These are phyloP conservation scores for Coniochaeta prunicola DNA, from an alignment of 2,329 filamentous ascomycete genomes.

Conservation along the genomic window DNA sequence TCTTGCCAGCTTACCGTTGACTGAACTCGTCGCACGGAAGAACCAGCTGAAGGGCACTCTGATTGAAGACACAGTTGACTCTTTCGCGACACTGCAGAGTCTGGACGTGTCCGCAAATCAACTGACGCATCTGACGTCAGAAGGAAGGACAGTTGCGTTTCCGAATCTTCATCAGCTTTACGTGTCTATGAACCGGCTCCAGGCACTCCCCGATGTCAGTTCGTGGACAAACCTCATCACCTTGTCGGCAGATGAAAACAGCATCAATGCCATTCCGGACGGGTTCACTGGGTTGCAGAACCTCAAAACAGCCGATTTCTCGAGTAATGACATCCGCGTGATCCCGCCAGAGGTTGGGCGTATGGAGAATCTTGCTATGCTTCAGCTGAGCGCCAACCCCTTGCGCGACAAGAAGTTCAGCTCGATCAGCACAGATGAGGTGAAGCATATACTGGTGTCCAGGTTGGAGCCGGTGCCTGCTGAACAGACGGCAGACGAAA, in stretches of 20 bases:
- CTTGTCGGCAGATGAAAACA: constrained; percentile 75
- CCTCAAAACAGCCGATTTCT: constrained; percentile 73
- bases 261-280: constrained; percentile 64
- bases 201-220: constrained; percentile 64
- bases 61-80: constrained; percentile 53
- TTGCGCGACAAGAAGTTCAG: constrained; percentile 81
- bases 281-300: constrained; percentile 63
- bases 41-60: constrained; percentile 72
- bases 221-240: constrained; percentile 67
- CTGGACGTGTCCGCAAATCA: constrained; percentile 76
- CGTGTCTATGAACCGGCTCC: constrained; percentile 75
- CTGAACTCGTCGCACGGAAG: constrained; percentile 66
- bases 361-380: constrained; percentile 70
- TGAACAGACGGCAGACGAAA: background rate
- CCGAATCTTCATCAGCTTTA: constrained; percentile 68
- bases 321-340: constrained; percentile 71
- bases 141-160: constrained; percentile 43
- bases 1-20: constrained; percentile 60
- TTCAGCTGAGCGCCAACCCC: constrained; percentile 83
- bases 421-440: constrained; percentile 69
- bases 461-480: constrained; percentile 41
- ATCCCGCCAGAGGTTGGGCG: constrained; percentile 69
- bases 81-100: constrained; percentile 59
- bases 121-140: constrained; percentile 46
- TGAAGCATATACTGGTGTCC: constrained; percentile 66